These are phyloP conservation scores for Arachis hypogaea DNA, from an alignment of 306 rosid genomes.

Conservation along the genomic window DNA sequence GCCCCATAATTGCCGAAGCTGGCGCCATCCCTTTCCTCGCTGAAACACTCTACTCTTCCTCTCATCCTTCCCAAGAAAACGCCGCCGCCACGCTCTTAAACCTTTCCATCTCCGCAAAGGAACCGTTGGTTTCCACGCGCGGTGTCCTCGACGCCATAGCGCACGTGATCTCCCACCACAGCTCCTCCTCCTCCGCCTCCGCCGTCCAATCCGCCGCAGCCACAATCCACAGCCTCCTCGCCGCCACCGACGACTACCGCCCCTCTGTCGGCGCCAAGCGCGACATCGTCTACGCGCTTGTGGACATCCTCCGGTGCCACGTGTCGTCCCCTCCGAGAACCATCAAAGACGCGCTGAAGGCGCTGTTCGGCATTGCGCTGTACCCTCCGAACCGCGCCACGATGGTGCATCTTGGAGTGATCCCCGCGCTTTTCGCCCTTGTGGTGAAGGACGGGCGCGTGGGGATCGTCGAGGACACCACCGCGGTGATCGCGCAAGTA, in stretches of 20 bases:
- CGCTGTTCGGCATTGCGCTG: conserved; percentile 78
- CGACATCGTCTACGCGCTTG: conserved; percentile 69
- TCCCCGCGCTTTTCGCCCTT: conserved; percentile 61
- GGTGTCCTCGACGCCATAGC: conserved; percentile 88
- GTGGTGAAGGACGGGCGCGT: conserved; percentile 58
- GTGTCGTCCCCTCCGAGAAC: conserved; percentile 63
- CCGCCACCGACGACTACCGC: conserved; percentile 59
- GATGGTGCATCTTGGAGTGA: conserved; percentile 62
- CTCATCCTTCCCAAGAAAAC: conserved; percentile 70
- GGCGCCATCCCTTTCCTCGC: conserved; percentile 78
- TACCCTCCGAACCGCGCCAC: conserved; percentile 62
- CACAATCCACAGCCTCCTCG: conserved; percentile 79
- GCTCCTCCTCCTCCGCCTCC: conserved; percentile 50
- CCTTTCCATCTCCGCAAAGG: conserved; percentile 72
- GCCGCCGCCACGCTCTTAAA: conserved; percentile 90
- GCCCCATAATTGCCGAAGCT: conserved; percentile 72
- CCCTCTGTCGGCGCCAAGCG: conserved; percentile 83
- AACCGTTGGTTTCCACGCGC: conserved; percentile 70
- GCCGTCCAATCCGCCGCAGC: conserved; percentile 95
- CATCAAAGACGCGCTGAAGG: conserved; percentile 82
- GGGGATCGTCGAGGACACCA: conserved; percentile 84
- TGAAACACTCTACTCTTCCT: conserved; percentile 69
- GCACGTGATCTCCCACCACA: conserved; percentile 65
- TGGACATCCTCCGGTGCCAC: conserved; percentile 61
- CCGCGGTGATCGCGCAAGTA: conserved; percentile 91